Conservation (phyloP, 768 basidiomycete species). For the Brasilioporus rufonigricans region DNA sequence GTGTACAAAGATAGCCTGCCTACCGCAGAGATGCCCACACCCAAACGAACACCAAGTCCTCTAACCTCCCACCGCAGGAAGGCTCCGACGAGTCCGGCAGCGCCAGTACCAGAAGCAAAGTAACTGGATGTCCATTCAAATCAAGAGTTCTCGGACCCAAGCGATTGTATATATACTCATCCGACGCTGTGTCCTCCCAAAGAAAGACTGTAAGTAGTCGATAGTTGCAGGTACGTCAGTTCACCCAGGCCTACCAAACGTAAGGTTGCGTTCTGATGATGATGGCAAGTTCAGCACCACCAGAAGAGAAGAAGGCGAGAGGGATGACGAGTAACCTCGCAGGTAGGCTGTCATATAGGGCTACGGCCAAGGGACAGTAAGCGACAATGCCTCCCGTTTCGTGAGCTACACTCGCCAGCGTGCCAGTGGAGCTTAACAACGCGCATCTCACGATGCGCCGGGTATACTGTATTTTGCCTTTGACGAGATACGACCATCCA, state of each 20-base stretch:
- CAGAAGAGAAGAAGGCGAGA: slow-evolving; percentile 72
- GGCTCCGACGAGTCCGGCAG: slow-evolving; percentile 90
- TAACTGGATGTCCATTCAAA: slow-evolving; percentile 48
- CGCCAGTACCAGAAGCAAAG: slow-evolving; percentile 93
- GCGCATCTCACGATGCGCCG: slow-evolving; percentile 76
- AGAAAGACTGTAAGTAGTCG: slow-evolving; percentile 74
- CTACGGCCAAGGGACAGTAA: slow-evolving; percentile 60
- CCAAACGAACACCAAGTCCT: slow-evolving; percentile 75
- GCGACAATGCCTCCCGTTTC: background rate
- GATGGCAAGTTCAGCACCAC: slow-evolving; percentile 33
- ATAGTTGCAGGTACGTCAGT: slow-evolving; percentile 91
- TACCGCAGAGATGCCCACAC: slow-evolving; percentile 83
- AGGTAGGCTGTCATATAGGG: slow-evolving; percentile 59
- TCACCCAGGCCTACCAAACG: slow-evolving; percentile 78
- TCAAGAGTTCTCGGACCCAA: background rate
- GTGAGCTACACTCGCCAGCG: slow-evolving; percentile 43
- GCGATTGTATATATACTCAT: slow-evolving; percentile 35
- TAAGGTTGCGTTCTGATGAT: slow-evolving; percentile 2
- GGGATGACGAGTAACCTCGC: slow-evolving; percentile 79
- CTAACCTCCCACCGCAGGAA: slow-evolving; percentile 94
- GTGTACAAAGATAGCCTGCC: slow-evolving; percentile 24
- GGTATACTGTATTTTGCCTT: slow-evolving; percentile 80
- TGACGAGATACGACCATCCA: slow-evolving; percentile 88
- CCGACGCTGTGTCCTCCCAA: slow-evolving; percentile 79
- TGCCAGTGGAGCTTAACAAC: slow-evolving; percentile 72